Evolutionary conservation across 2,329 filamentous ascomycete species (phyloP).

Genomic region (Epichloe amarillans): DNA sequence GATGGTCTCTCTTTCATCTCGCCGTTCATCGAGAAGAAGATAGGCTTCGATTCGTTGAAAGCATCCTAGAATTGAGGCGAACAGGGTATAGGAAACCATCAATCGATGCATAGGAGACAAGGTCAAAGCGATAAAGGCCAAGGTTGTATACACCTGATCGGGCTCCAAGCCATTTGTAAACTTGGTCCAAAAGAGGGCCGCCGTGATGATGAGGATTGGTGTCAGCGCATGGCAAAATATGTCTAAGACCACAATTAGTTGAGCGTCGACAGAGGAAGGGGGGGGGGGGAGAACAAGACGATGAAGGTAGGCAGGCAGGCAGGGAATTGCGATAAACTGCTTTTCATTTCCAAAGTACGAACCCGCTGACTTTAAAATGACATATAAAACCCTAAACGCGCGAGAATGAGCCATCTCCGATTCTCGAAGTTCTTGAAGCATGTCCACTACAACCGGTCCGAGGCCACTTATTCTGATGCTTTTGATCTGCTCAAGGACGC

Average conservation of each 20-base stretch:
- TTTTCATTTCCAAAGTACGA: background rate
- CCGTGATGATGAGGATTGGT: conserved; percentile 6
- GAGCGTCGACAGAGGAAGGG: background rate
- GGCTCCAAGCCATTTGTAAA: conserved; percentile 1
- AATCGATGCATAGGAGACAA: conserved; percentile 3
- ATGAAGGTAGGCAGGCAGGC: background rate
- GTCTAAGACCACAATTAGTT: background rate
- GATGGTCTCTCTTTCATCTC: conserved; percentile 14
- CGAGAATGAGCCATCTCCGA: conserved; percentile 8
- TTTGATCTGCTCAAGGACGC: conserved; percentile 16
- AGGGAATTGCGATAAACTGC: background rate
- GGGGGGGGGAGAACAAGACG: background rate
- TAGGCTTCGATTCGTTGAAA: conserved; percentile 8
- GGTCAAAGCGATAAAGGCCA: conserved; percentile 6
- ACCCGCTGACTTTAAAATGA: conserved; percentile 5
- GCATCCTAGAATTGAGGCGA: conserved; percentile 4
- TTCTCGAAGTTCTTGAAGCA: conserved; percentile 7
- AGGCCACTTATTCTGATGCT: conserved; percentile 24
- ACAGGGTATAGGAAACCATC: conserved; percentile 2
- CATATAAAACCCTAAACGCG: conserved; percentile 1
- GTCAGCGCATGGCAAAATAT: conserved; percentile 3
- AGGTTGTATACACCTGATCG: conserved; percentile 5
- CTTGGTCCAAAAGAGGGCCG: conserved; percentile 8
- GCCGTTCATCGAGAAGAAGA: conserved; percentile 4
- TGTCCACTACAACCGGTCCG: conserved; percentile 3